Evolutionary conservation across 345 rosid species (phyloP).

Genomic region (Citrus glauca): DNA sequence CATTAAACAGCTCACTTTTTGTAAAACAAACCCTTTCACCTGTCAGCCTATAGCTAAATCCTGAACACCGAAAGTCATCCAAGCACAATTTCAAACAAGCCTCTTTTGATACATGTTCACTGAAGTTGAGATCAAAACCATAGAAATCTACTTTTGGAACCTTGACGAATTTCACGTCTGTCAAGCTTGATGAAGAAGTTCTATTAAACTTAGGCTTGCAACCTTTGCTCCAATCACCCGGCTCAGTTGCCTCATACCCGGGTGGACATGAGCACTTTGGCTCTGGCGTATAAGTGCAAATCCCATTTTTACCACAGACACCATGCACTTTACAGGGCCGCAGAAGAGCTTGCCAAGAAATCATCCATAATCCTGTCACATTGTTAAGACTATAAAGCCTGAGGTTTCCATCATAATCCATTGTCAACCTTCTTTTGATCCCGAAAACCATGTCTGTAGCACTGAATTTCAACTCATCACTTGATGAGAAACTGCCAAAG

Average conservation of each 20-base stretch:
- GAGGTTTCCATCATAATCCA: conserved; percentile 41
- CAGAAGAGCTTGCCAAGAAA: conserved; percentile 30
- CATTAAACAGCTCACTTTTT: conserved; percentile 32
- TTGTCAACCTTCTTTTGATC: conserved; percentile 35
- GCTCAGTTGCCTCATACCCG: conserved; percentile 28
- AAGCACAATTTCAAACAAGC: conserved; percentile 30
- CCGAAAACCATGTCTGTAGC: conserved; percentile 32
- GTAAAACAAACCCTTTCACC: conserved; percentile 12
- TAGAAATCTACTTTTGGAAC: conserved; percentile 25
- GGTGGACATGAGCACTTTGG: conserved; percentile 47
- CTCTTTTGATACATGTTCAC: background rate
- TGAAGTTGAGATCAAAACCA: conserved; percentile 29
- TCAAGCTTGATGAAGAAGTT: conserved; percentile 10
- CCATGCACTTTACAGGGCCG: conserved; percentile 38
- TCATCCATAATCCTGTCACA: conserved; percentile 25
- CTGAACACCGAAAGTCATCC: conserved; percentile 33
- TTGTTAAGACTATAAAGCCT: conserved; percentile 36
- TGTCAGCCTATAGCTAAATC: conserved; percentile 24
- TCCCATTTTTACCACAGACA: conserved; percentile 38
- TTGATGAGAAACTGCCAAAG: conserved; percentile 29
- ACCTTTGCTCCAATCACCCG: conserved; percentile 33
- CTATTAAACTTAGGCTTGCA: conserved; percentile 35
- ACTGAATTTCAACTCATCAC: conserved; percentile 29
- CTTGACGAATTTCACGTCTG: conserved; percentile 20
- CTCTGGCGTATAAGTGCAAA: conserved; percentile 30